Conservation (phyloP, 371 early-diverging fungal genomes). For the Rhizopus delemar region DNA sequence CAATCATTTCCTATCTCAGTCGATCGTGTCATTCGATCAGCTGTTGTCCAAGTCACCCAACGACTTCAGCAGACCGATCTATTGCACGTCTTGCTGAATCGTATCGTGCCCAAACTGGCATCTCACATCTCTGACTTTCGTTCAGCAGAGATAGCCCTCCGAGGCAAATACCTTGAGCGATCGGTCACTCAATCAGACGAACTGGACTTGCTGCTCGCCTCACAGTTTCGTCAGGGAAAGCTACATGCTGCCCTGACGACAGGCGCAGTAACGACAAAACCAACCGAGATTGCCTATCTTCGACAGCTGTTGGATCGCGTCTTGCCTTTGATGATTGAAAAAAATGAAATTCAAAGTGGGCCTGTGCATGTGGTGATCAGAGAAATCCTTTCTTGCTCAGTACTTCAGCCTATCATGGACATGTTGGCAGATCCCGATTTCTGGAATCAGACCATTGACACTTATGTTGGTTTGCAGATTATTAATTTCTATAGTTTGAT, state of each 20-base stretch:
- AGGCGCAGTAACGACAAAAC: conserved; percentile 47
- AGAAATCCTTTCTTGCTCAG: conserved; percentile 72
- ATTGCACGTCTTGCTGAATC: conserved; percentile 56
- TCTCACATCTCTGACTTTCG: conserved; percentile 71
- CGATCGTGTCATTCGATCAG: conserved; percentile 50
- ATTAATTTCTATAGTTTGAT: not conserved
- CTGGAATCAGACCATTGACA: conserved; percentile 77
- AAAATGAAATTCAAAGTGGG: conserved; percentile 55
- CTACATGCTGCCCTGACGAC: conserved; percentile 65
- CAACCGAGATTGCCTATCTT: conserved; percentile 67
- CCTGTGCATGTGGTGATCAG: conserved; percentile 67
- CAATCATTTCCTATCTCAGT: conserved; percentile 41
- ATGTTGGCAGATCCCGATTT: conserved; percentile 82
- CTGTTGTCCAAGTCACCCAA: conserved; percentile 33
- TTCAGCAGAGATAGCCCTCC: conserved; percentile 60
- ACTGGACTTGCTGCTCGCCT: conserved; percentile 63
- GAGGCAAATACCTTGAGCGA: conserved; percentile 57
- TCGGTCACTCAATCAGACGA: conserved; percentile 61
- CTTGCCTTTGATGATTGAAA: conserved; percentile 61
- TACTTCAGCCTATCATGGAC: conserved; percentile 73
- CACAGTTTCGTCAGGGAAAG: conserved; percentile 60
- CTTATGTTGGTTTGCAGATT: conserved; percentile 46
- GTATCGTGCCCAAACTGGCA: conserved; percentile 67
- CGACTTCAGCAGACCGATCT: conserved; percentile 61
- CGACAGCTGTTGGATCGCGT: conserved; percentile 64